phyloP scores from a whole-genome alignment of 2,329 filamentous ascomycete genomes.

The Xylaria polymorpha region DNA sequence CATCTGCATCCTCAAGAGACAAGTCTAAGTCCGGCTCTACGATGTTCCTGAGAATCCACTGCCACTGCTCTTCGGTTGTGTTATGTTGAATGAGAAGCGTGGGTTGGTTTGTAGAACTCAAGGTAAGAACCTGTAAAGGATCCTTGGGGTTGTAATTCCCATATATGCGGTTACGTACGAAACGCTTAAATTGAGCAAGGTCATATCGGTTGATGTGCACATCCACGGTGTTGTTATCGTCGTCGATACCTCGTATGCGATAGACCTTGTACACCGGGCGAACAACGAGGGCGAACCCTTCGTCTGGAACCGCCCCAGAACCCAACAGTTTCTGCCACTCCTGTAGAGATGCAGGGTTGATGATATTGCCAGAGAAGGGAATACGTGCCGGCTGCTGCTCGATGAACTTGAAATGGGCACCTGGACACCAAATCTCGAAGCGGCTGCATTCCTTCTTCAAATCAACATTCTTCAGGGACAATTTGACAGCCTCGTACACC shows the following conservation, averaged over 20 bases:
- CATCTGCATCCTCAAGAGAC: constrained; percentile 27
- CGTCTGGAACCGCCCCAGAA: background rate
- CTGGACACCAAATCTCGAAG: constrained; percentile 42
- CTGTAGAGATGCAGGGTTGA: background rate
- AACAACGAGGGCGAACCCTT: constrained; percentile 34
- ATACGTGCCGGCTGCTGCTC: constrained; percentile 19
- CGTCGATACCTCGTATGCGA: constrained; percentile 14
- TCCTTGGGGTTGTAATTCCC: constrained; percentile 22
- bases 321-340: constrained; percentile 25
- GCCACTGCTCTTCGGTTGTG: constrained; percentile 46
- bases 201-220: constrained; percentile 12
- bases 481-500: background rate
- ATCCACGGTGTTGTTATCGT: background rate
- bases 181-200: constrained; percentile 12
- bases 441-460: constrained; percentile 17
- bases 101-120: constrained; percentile 33
- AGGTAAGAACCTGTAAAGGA: constrained; percentile 32
- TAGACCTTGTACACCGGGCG: constrained; percentile 41
- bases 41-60: constrained; percentile 45
- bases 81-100: constrained; percentile 42
- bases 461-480: background rate
- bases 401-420: constrained; percentile 33
- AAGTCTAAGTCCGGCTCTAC: constrained; percentile 41
- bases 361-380: background rate
- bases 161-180: constrained; percentile 14